Evolutionary conservation across 164 flowering plant genomes (phyloP), one percentile per base, ranked within the genome.

Genomic region (Annona squamosa): DNA sequence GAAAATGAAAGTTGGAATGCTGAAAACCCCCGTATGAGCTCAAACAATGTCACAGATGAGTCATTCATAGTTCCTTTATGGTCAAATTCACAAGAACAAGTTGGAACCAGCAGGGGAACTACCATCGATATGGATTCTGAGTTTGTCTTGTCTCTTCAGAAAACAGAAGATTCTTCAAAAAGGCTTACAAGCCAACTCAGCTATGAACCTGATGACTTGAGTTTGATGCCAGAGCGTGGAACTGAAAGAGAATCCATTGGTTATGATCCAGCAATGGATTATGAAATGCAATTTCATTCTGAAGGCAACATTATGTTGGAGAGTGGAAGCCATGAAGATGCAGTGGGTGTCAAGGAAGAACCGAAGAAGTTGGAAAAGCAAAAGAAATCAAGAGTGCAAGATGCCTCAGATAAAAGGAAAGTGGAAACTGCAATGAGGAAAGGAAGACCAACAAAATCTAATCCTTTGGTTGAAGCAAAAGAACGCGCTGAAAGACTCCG

Each of bases 401-500:
- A 42, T 76, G 46, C 83, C 79, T 75, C 75, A 68, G 88, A 85
- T 73, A 90, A 85, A 84, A 90, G 82, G 77, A 90, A 84, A 75
- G 74, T 69, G 62, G 82, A 77, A 41, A 87, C 86, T 45, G 85
- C 84, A 42, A 71, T 82, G 70, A 86, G 85, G 85, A 93, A 80
- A 79, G 97, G 82, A 43, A 91, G 87, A 75, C 88, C 90, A 62
- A 86, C 97, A 37, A 95, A 90, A 75, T 77, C 80, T 73, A 87
- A 84, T 80, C 90, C 96, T 77, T 75, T 85, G 74, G 90, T 88
- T 61, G 99, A 96, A 81, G 97, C 99, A 76, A 89, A 87, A 72
- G 91, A 88, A 26, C 98, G 98, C 65, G 99, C 99, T 65, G 98
- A 90, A 72, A 89, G 77, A 75, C 75, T 96, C 71, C 88, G 98